These are phyloP conservation scores for Podospora australis DNA, from an alignment of 495 filamentous ascomycete genomes.

Conservation along the genomic window DNA sequence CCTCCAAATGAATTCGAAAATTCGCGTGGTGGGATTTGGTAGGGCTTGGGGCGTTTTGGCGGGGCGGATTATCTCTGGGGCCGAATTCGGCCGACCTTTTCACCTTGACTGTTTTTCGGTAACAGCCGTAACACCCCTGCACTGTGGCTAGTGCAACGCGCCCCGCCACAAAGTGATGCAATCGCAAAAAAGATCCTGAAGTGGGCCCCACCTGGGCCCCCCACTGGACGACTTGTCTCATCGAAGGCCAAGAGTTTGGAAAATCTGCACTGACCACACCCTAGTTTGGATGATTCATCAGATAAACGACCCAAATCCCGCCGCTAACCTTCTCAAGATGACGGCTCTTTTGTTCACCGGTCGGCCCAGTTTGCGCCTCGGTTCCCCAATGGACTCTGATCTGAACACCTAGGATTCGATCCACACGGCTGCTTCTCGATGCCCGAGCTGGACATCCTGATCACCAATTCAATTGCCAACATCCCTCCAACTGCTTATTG, in stretches of 20 bases:
- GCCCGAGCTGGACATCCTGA: no score
- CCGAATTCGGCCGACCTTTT: constrained; percentile 6
- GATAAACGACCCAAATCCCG: neutral
- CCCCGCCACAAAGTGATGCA: neutral
- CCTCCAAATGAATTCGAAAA: constrained; percentile 30
- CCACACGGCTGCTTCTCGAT: no score
- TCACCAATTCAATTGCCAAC: no score
- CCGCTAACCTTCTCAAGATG: neutral
- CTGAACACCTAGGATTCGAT: no score
- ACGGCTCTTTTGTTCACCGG: no score
- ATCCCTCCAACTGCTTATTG: no score
- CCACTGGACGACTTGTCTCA: neutral
- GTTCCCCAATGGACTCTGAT: neutral
- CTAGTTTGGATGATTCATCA: constrained; percentile 1
- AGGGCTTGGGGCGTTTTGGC: constrained; percentile 22
- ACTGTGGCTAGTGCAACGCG: neutral
- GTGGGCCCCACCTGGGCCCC: neutral
- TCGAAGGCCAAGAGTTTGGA: neutral
- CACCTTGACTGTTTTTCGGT: neutral
- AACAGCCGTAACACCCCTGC: neutral
- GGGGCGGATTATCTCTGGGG: constrained; percentile 24
- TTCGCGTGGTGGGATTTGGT: constrained; percentile 28
- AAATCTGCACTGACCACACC: neutral
- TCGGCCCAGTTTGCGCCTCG: no score
- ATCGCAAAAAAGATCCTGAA: neutral